Conservation (phyloP, 2,329 filamentous ascomycete genomes). For the Cytospora leucostoma region DNA sequence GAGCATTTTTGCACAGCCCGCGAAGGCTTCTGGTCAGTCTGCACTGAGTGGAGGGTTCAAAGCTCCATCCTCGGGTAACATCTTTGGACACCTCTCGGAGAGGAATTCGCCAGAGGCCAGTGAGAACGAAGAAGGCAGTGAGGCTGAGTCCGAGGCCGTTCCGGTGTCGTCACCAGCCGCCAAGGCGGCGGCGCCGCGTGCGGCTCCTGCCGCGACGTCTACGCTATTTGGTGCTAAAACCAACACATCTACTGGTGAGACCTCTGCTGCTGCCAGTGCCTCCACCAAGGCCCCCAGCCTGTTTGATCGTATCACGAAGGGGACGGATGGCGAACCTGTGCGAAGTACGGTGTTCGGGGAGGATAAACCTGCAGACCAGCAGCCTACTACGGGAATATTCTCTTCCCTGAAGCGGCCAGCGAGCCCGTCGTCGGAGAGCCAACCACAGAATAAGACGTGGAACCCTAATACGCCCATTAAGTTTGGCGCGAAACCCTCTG, state of each 20-base stretch:
- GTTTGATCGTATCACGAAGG: slow-evolving; percentile 58
- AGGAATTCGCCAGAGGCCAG: slow-evolving; percentile 57
- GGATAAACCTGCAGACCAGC: slow-evolving; percentile 7
- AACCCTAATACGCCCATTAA: slow-evolving; percentile 55
- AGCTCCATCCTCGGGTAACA: slow-evolving; percentile 43
- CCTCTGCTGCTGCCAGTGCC: slow-evolving; percentile 47
- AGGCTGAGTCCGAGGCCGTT: slow-evolving; percentile 46
- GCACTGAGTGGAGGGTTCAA: slow-evolving; percentile 41
- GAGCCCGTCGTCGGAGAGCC: slow-evolving; percentile 45
- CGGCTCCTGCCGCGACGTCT: slow-evolving; percentile 45
- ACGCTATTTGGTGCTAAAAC: slow-evolving; percentile 38
- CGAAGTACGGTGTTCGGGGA: slow-evolving; percentile 37
- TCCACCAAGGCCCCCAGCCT: slow-evolving; percentile 50
- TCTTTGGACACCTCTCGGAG: slow-evolving; percentile 63
- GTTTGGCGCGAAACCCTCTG: slow-evolving; percentile 43
- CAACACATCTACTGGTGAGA: slow-evolving; percentile 39
- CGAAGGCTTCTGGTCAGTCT: slow-evolving; percentile 42
- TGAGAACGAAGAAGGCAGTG: slow-evolving; percentile 55
- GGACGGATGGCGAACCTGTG: slow-evolving; percentile 51
- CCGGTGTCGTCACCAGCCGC: slow-evolving; percentile 42
- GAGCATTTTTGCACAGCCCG: slow-evolving; percentile 36
- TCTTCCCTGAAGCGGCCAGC: slow-evolving; percentile 42
- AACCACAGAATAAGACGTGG: slow-evolving; percentile 48
- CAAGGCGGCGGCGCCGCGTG: slow-evolving; percentile 46
- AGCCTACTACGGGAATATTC: slow-evolving; percentile 29